A percentile compares a stretch with the other conserved stretches of the same genome.
Conservation (phyloP, 306 rosid genomes). For the Heteromeles arbutifolia region DNA sequence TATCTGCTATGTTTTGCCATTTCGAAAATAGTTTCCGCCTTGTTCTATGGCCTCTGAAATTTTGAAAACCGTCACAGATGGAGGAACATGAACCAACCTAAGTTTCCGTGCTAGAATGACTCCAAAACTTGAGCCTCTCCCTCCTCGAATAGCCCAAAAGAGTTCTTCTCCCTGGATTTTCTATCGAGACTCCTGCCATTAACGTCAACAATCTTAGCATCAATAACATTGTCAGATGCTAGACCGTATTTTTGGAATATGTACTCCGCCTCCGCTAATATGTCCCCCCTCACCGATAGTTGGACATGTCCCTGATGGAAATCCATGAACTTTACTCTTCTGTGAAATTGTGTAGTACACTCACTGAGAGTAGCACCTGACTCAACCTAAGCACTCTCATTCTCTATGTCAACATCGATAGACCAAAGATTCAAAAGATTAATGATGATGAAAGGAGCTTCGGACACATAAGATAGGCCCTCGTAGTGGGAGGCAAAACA, state of each 20-base stretch:
- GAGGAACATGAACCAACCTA: conserved; percentile 47
- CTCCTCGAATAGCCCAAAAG: conserved; percentile 73
- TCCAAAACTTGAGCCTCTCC: conserved; percentile 63
- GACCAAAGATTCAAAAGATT: conserved; percentile 18
- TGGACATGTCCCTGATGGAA: conserved; percentile 24
- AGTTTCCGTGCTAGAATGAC: conserved; percentile 62
- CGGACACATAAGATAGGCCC: conserved; percentile 20
- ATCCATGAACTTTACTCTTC: conserved; percentile 5
- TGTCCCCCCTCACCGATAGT: conserved; percentile 14
- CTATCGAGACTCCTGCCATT: conserved; percentile 48
- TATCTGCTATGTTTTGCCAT: conserved; percentile 55
- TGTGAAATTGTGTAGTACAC: conserved; percentile 10
- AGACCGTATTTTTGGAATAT: conserved; percentile 46
- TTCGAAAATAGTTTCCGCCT: conserved; percentile 37
- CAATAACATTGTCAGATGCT: conserved; percentile 51
- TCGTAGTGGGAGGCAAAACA: conserved; percentile 21
- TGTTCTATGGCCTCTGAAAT: conserved; percentile 32
- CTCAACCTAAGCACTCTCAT: conserved; percentile 9
- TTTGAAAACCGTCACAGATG: conserved; percentile 48
- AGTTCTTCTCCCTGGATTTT: conserved; percentile 57
- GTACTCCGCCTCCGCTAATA: conserved; percentile 9
- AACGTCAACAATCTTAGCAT: conserved; percentile 46
- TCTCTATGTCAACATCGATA: neutral
- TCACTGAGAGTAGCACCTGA: conserved; percentile 21
- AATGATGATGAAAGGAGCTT: conserved; percentile 13